Evolutionary conservation across 2,329 filamentous ascomycete genomes (phyloP), one percentile per base, ranked within the genome.

Genomic region (Eutypella sp.): DNA sequence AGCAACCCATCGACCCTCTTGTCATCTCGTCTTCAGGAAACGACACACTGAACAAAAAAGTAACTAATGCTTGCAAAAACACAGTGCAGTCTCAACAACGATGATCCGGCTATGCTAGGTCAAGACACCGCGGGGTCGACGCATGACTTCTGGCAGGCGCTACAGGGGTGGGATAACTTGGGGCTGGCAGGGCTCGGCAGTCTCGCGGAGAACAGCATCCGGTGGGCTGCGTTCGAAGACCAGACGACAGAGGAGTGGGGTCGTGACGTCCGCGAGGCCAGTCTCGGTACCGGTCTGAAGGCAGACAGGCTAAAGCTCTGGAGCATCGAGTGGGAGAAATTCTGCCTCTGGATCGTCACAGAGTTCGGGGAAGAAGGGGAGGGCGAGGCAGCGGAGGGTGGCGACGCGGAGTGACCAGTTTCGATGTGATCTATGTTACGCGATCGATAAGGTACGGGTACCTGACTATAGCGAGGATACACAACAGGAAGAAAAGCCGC

Each of bases 141-240:
- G 2, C 88, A 95, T 66, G 90, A 96, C 67, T 96, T 95, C 67
- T 96, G 89, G 89, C 89, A 95, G 66, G 86, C 87, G 1, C 71
- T 96, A 18, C 90, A 96, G 66, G 91, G 88, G 0, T 93, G 91
- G 81, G 85, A 95, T 48, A 96, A 95, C 60, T 78, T 96, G 13
- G 93, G 91, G 0, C 74, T 97, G 2, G 89, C 88, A 10, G 92
- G 91, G 0, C 69, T 97, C 43, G 92, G 87, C 0, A 87, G 84
- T 47, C 74, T 99, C 56, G 92, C 90, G 0, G 90, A 97, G 74
- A 97, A 96, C 61, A 95, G 89, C 54, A 82, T 97, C 38, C 78
- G 88, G 34, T 97, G 89, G 89, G 85, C 89, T 8, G 86, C 85
- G 19, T 95, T 91, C 57, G 89, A 95, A 62, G 90, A 96, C 56